Conservation (phyloP, 148 eudicot genomes). For the Dianthus caryophyllus region DNA sequence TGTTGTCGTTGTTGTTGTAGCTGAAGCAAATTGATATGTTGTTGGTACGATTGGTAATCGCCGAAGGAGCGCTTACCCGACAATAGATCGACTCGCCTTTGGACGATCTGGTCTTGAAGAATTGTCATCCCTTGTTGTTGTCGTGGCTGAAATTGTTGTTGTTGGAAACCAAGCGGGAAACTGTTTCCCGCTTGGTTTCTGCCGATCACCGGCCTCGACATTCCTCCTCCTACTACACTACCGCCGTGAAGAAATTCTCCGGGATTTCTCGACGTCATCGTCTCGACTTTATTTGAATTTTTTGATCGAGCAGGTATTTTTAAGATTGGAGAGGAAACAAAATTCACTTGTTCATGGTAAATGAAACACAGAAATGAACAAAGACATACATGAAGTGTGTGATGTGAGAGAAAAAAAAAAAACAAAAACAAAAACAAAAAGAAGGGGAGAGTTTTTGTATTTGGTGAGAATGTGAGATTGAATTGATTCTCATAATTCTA, state of each 20-base stretch:
- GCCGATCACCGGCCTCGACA: neutral
- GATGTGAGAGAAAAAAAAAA: neutral
- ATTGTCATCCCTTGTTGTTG: slow-evolving; percentile 13
- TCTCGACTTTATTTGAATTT: no score
- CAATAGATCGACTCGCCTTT: slow-evolving; percentile 33
- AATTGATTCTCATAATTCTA: slow-evolving; percentile 9
- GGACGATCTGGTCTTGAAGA: slow-evolving; percentile 45
- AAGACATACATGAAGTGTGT: neutral
- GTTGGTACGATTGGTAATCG: slow-evolving; percentile 53
- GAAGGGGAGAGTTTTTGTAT: neutral
- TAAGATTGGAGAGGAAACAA: slow-evolving; percentile 18
- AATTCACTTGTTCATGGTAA: slow-evolving; percentile 7
- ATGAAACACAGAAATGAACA: neutral
- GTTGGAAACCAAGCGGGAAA: slow-evolving; percentile 7
- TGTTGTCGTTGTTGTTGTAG: slow-evolving; percentile 23
- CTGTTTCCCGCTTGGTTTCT: no score
- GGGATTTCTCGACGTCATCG: slow-evolving; percentile 62
- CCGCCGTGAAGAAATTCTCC: slow-evolving; percentile 35
- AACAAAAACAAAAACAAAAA: neutral
- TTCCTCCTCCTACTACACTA: slow-evolving; percentile 14
- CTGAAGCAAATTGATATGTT: slow-evolving; percentile 18
- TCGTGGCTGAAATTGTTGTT: neutral
- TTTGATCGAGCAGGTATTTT: slow-evolving; percentile 12
- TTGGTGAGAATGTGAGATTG: neutral
- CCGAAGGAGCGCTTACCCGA: slow-evolving; percentile 70